phyloP scores from a whole-genome alignment of 2,329 filamentous ascomycete genomes.

The Neoascochyta sp. region DNA sequence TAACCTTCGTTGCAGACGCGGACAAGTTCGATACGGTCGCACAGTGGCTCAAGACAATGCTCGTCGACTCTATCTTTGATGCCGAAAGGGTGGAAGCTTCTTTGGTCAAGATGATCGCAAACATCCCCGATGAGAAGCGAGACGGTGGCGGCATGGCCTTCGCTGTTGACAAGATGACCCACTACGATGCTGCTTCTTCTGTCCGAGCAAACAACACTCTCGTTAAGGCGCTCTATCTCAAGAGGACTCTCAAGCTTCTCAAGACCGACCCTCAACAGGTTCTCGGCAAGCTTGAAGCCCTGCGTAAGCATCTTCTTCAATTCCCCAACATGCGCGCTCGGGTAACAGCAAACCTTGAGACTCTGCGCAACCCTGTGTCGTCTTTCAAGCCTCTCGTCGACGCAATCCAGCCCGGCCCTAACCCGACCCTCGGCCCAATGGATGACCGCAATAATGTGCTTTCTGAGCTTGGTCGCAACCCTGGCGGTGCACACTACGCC shows the following conservation, averaged over 20 bases:
- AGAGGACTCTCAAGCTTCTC: constrained; percentile 76
- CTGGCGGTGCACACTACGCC: constrained; percentile 72
- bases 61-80: constrained; percentile 88
- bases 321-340: constrained; percentile 83
- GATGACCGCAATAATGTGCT: constrained; percentile 67
- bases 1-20: constrained; percentile 81
- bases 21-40: constrained; percentile 82
- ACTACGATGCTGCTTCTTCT: constrained; percentile 72
- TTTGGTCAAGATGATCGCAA: constrained; percentile 78
- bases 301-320: constrained; percentile 72
- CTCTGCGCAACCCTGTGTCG: constrained; percentile 69
- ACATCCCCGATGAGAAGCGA: constrained; percentile 88
- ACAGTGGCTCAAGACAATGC: constrained; percentile 77
- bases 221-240: constrained; percentile 83
- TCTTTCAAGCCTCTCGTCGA: constrained; percentile 66
- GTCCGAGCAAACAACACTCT: constrained; percentile 75
- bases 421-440: constrained; percentile 63
- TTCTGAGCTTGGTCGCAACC: constrained; percentile 67
- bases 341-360: constrained; percentile 75
- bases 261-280: constrained; percentile 72
- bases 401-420: constrained; percentile 47
- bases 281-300: constrained; percentile 69
- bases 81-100: constrained; percentile 58
- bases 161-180: constrained; percentile 69
- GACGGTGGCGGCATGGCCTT: constrained; percentile 67